Base-by-base conservation (phyloP, 2,329 filamentous ascomycete genomes). In the Cephalotrichum gorgonifer region DNA sequence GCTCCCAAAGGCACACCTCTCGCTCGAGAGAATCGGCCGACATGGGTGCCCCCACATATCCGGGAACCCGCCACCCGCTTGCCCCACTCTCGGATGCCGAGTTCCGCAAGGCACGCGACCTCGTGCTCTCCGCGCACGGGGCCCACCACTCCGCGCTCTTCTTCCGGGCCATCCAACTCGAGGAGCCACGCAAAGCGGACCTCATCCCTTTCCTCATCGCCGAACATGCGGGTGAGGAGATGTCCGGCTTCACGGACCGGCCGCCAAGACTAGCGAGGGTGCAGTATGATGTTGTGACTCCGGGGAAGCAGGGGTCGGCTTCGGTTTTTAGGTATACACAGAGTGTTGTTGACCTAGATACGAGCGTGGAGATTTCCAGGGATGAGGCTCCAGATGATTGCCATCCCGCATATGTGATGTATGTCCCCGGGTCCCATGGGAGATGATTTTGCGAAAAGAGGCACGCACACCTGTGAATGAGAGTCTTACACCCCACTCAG, bases 151-250 rank as follows among this genome's bases (percentile, higher is more conserved):
- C 28, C 25, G 55, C 75, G 33, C 52, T 69, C 23, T 64, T 59
- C 52, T 70, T 68, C 69, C 84, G 86, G 57, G 71, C 75, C 46
- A 76, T 87, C 33, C 82, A 75, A 44, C 67, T 84, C 6, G 68
- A 81, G 39, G 81, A 86, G 54, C 81, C 81, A 1, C 66, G 71
- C 26, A 85, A 83, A 63, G 66, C 66, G 33, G 70, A 78, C 33
- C 69, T 83, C 7, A 59, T 81, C 6, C 71, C 71, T 2, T 85
- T 42, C 38, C 46, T 81, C 56, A 67, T 85, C 22, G 78, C 77
- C 3, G 81, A 85, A 58, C 74, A 82, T 53, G 67, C 65, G n/a
- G 73, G 75, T 3, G n/a, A n/a, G 17, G 60, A 63, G 20, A 59
- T 73, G 11, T 63, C 73, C 0, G 67, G 69, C 1, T 56, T 58